A percentile compares a stretch with the other conserved stretches of the same genome.
These are phyloP conservation scores for Neurospora pannonica DNA, from an alignment of 495 filamentous ascomycete species.

Conservation along the genomic window DNA sequence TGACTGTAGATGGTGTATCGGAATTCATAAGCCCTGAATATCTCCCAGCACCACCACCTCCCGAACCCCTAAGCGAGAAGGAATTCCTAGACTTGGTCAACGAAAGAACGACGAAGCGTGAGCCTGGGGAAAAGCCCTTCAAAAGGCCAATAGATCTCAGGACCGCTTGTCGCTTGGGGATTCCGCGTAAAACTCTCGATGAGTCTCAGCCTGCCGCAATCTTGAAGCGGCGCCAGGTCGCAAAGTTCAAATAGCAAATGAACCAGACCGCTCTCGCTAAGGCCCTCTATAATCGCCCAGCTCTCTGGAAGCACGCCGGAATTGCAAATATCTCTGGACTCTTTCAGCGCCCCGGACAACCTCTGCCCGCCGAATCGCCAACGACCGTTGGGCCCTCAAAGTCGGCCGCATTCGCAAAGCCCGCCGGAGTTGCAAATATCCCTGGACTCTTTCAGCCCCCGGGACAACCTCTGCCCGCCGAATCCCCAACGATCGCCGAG, in stretches of 20 bases:
- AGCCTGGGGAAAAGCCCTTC: neutral
- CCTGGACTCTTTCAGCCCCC: neutral
- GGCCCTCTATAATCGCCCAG: neutral
- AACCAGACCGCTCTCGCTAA: neutral
- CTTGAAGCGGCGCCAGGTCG: neutral
- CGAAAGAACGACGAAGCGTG: neutral
- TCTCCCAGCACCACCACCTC: neutral
- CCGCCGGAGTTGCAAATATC: neutral
- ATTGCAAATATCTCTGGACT: neutral
- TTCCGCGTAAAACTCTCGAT: neutral
- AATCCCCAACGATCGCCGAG: neutral
- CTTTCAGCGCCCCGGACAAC: neutral
- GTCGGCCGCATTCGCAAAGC: neutral
- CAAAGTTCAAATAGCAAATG: neutral
- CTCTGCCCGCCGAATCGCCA: neutral
- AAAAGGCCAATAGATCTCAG: neutral
- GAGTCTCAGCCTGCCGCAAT: neutral
- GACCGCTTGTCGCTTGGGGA: neutral
- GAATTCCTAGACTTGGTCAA: neutral
- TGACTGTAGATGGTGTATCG: neutral
- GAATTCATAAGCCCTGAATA: neutral
- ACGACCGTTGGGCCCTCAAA: neutral
- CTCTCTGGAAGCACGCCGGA: neutral
- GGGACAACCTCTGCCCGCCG: neutral
- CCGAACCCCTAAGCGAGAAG: neutral